Conservation (phyloP, 2,329 filamentous ascomycete genomes). For the Diaporthe batatas region DNA sequence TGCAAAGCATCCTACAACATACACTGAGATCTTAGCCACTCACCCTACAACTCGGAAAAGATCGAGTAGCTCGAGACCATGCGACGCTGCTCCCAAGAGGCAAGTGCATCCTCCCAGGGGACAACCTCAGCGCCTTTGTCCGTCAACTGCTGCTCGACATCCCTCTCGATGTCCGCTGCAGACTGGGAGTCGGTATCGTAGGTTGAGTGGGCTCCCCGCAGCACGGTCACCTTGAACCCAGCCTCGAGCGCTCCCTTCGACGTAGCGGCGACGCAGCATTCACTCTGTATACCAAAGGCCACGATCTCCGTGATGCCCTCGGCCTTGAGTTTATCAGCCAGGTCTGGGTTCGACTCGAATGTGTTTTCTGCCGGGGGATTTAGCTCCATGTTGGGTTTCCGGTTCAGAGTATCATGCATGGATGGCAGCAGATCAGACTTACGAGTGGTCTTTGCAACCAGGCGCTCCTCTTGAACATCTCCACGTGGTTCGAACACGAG, state of each 20-base stretch:
- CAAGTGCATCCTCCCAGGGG: conserved; percentile 45
- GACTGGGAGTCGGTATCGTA: conserved; percentile 46
- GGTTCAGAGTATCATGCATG: background rate
- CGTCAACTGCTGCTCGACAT: conserved; percentile 47
- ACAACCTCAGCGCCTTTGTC: conserved; percentile 45
- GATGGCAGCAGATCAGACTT: conserved; percentile 2
- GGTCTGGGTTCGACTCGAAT: conserved; percentile 50
- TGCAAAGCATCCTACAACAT: too few relatives aligned
- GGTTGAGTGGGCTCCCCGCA: conserved; percentile 51
- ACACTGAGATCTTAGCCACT: too few relatives aligned
- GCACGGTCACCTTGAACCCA: conserved; percentile 49
- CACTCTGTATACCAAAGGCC: conserved; percentile 51
- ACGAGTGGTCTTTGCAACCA: conserved; percentile 50
- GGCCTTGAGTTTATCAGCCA: conserved; percentile 46
- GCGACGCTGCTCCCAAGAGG: conserved; percentile 38
- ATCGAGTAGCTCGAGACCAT: conserved; percentile 40
- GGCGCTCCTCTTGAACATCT: conserved; percentile 44
- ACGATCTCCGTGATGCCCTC: conserved; percentile 47
- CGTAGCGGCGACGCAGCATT: conserved; percentile 50
- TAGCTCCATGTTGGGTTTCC: background rate
- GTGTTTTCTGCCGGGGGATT: conserved; percentile 44
- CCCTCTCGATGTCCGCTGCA: conserved; percentile 48
- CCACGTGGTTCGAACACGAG: conserved; percentile 48
- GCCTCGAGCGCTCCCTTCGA: conserved; percentile 47
- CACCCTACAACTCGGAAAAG: conserved; percentile 31